Percentiles rank a stretch among this genome's conserved stretches.
Evolutionary conservation across 192 early-diverging fungal species (phyloP).

Genomic region (Linnemannia elongata): DNA sequence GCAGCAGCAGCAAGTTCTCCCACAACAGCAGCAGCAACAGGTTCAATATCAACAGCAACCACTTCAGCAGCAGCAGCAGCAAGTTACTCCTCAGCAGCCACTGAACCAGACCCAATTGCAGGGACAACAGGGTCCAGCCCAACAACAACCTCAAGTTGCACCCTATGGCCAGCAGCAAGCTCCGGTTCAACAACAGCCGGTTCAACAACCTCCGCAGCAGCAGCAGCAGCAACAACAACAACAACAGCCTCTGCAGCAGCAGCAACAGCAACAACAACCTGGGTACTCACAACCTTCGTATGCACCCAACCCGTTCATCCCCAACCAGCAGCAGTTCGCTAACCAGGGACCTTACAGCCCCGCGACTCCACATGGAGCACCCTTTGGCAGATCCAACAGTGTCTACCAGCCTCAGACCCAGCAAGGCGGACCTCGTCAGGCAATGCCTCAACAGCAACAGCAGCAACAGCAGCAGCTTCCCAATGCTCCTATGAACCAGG

Average conservation of each 20-base stretch:
- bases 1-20: conserved; percentile 2
- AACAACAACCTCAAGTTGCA: neutral
- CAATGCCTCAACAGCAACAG: conserved; percentile 14
- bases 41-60: conserved; percentile 12
- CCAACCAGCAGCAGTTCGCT: conserved; percentile 14
- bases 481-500: conserved; percentile 11
- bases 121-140: neutral
- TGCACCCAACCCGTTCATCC: conserved; percentile 10
- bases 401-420: conserved; percentile 12
- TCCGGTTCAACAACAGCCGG: neutral
- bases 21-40: conserved; percentile 2
- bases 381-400: conserved; percentile 23
- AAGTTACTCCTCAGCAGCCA: neutral
- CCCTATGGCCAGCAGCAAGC: conserved; percentile 9
- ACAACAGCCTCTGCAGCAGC: neutral
- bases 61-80: conserved; percentile 19
- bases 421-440: conserved; percentile 2
- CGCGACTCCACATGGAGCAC: neutral
- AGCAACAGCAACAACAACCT: conserved; percentile 26
- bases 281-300: conserved; percentile 25
- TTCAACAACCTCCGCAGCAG: no score
- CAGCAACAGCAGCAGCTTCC: conserved; percentile 1
- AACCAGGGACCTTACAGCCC: conserved; percentile 9
- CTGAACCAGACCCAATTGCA: neutral
- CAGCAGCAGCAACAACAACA: neutral